Evolutionary conservation across 2,329 filamentous ascomycete species (phyloP).

Genomic region (Dothiorella sarmentorum): DNA sequence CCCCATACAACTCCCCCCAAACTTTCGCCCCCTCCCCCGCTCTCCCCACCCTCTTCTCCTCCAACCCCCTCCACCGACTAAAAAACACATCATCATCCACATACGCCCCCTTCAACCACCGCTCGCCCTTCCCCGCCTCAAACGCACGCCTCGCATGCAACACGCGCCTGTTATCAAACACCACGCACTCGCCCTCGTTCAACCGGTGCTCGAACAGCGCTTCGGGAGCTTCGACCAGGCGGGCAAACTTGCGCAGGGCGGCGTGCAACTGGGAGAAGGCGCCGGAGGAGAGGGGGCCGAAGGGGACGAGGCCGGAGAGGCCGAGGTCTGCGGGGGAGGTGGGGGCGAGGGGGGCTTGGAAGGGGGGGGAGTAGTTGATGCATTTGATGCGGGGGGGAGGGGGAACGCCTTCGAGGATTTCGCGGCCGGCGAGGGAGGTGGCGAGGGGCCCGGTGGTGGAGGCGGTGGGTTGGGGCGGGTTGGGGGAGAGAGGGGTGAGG

Average conservation of each 20-base stretch:
- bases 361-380: conserved; percentile 74
- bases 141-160: conserved; percentile 80
- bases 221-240: conserved; percentile 53
- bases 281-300: background rate
- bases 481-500: background rate
- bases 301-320: background rate
- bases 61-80: conserved; percentile 23
- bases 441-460: background rate
- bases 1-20: background rate
- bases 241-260: conserved; percentile 54
- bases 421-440: background rate
- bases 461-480: background rate
- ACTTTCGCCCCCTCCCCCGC: background rate
- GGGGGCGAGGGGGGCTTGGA: conserved; percentile 58
- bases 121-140: conserved; percentile 60
- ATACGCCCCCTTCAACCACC: conserved; percentile 87
- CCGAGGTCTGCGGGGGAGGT: background rate
- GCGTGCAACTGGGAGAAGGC: background rate
- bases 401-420: background rate
- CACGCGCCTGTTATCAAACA: conserved; percentile 89
- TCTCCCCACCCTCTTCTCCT: background rate
- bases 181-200: conserved; percentile 77
- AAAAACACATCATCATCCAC: conserved; percentile 64
- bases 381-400: conserved; percentile 36
- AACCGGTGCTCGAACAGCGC: conserved; percentile 70